These are phyloP conservation scores for Echites panduratus DNA, from an alignment of 257 asterid species.

Conservation along the genomic window DNA sequence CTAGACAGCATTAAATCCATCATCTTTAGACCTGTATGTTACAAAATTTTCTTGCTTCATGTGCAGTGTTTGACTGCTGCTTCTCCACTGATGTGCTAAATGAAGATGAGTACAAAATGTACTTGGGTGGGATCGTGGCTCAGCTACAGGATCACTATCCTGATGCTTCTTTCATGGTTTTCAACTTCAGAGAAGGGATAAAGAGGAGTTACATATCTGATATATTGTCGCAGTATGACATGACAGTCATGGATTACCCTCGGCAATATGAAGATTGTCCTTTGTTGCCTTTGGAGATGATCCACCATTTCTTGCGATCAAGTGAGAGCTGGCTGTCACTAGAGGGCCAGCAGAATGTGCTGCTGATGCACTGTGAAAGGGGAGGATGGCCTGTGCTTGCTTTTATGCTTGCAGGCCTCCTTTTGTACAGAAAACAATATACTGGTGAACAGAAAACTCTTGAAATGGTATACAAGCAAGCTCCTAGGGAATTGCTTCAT, in stretches of 20 bases:
- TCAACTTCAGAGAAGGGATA: constrained; percentile 89
- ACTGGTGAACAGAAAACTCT: constrained; percentile 92
- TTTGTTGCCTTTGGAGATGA: constrained; percentile 86
- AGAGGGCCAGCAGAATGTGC: constrained; percentile 97
- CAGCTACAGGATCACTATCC: constrained; percentile 97
- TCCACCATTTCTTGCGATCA: constrained; percentile 90
- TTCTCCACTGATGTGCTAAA: constrained; percentile 87
- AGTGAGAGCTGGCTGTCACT: constrained; percentile 99
- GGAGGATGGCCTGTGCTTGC: constrained; percentile 99
- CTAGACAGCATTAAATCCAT: background rate
- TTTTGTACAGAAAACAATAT: constrained; percentile 87
- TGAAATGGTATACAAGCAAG: constrained; percentile 97
- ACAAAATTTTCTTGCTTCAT: constrained; percentile 14
- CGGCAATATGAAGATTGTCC: constrained; percentile 92
- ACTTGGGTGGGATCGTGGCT: constrained; percentile 91
- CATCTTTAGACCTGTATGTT: background rate
- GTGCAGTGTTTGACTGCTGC: constrained; percentile 96
- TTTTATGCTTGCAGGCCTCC: constrained; percentile 98
- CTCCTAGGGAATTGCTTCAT: constrained; percentile 95
- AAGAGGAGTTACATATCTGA: constrained; percentile 87
- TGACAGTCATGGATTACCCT: constrained; percentile 99
- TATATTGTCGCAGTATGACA: constrained; percentile 80
- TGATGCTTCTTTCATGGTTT: constrained; percentile 98
- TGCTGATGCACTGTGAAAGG: constrained; percentile 93
- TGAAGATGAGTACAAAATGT: constrained; percentile 82